phyloP scores from a whole-genome alignment of 441 rosid species.

The Euphorbia schlechtendalii region DNA sequence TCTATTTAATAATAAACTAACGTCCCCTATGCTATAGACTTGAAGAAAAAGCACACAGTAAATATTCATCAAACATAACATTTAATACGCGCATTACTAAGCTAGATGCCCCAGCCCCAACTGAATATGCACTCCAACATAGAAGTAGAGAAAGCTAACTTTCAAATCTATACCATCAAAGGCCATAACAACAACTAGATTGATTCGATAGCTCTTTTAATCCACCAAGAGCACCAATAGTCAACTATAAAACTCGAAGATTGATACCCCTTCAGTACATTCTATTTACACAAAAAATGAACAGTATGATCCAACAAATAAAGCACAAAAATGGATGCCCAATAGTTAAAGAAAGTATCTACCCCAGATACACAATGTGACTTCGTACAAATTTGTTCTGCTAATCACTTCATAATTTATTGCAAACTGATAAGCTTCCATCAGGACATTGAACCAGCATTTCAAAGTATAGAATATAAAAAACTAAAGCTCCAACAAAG shows the following conservation, averaged over 20 bases:
- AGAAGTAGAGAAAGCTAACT: slow-evolving; percentile 13
- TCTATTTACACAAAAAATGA: slow-evolving; percentile 6
- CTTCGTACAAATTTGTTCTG: neutral
- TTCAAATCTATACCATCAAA: too few relatives aligned
- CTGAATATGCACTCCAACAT: neutral
- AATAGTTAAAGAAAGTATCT: neutral
- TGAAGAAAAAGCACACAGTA: too few relatives aligned
- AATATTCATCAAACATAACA: too few relatives aligned
- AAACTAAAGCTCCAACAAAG: slow-evolving; percentile 7
- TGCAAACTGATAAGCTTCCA: slow-evolving; percentile 8
- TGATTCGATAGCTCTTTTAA: neutral
- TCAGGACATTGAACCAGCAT: slow-evolving; percentile 2
- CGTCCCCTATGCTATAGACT: too few relatives aligned
- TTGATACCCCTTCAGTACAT: slow-evolving; percentile 11
- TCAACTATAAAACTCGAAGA: slow-evolving; percentile 1
- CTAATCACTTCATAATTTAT: slow-evolving; percentile 12
- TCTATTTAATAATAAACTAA: slow-evolving; percentile 5
- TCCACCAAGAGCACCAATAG: too few relatives aligned
- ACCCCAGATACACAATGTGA: neutral
- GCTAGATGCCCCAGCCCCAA: slow-evolving; percentile 5
- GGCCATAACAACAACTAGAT: too few relatives aligned
- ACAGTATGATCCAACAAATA: neutral
- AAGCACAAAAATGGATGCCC: slow-evolving; percentile 2
- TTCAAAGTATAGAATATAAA: neutral
- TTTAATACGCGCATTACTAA: neutral